phyloP scores from a whole-genome alignment of 805 yeast genomes.

The Kodamaea hsintzibuensis region DNA sequence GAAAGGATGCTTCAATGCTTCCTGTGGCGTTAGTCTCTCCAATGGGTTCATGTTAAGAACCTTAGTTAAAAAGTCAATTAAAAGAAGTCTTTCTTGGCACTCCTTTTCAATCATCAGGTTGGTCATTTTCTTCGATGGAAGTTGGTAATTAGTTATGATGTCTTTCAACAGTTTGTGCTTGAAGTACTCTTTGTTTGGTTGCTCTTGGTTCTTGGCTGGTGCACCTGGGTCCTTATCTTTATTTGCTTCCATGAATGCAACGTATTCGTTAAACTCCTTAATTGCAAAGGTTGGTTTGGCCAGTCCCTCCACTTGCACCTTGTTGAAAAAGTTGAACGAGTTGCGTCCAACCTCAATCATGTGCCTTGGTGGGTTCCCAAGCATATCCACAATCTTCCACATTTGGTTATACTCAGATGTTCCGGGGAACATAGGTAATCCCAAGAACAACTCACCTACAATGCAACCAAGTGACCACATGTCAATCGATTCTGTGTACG shows the following conservation, averaged over 20 bases:
- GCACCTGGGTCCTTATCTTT: conserved; percentile 27
- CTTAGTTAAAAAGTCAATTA: conserved; percentile 77
- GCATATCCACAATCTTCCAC: conserved; percentile 73
- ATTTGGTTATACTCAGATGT: conserved; percentile 91
- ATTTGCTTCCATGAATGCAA: conserved; percentile 21
- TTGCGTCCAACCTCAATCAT: conserved; percentile 96
- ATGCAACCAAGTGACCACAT: conserved; percentile 98
- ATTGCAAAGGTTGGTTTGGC: conserved; percentile 33
- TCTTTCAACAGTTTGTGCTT: conserved; percentile 63
- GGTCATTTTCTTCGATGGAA: conserved; percentile 60
- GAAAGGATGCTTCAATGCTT: conserved; percentile 90
- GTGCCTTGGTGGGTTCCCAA: conserved; percentile 91
- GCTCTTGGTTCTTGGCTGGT: conserved; percentile 49
- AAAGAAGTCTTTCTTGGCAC: conserved; percentile 64
- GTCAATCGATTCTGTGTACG: conserved; percentile 90
- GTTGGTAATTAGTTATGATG: conserved; percentile 72
- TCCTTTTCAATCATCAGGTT: conserved; percentile 63
- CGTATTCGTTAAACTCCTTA: conserved; percentile 39
- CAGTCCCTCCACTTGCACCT: conserved; percentile 23
- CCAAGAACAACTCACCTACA: conserved; percentile 84
- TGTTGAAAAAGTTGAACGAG: conserved; percentile 66
- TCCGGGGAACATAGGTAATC: conserved; percentile 94
- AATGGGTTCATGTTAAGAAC: conserved; percentile 83
- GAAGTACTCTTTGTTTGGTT: conserved; percentile 84
- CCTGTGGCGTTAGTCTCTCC: conserved; percentile 96